These are phyloP conservation scores for Hypoxylon perforatum DNA, from an alignment of 495 filamentous ascomycete genomes.

Conservation along the genomic window DNA sequence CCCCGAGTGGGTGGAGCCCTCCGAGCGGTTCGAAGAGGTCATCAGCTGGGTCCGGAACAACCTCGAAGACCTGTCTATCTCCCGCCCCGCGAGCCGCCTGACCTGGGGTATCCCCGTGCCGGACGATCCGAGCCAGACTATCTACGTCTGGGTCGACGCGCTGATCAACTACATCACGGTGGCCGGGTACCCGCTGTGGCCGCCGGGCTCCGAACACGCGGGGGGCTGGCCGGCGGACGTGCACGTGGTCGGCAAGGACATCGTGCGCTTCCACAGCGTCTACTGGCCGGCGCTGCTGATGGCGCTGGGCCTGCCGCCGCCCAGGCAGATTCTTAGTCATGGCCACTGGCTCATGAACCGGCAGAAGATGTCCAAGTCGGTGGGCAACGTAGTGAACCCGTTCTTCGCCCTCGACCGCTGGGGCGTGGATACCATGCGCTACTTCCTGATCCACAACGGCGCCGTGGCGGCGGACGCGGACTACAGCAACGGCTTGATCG, in stretches of 20 bases:
- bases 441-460: constrained; percentile 83
- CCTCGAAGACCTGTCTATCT: constrained; percentile 88
- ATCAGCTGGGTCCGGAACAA: constrained; percentile 73
- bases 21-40: constrained; percentile 73
- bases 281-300: constrained; percentile 98
- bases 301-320: constrained; percentile 85
- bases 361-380: constrained; percentile 94
- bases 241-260: constrained; percentile 96
- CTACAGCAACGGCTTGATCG: constrained; percentile 82
- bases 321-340: constrained; percentile 84
- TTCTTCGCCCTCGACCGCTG: constrained; percentile 92
- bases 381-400: constrained; percentile 94
- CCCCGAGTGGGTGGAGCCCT: constrained; percentile 76
- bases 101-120: constrained; percentile 93
- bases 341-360: constrained; percentile 93
- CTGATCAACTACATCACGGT: constrained; percentile 92
- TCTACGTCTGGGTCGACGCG: constrained; percentile 98
- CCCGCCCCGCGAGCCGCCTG: constrained; percentile 79
- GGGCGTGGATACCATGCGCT: constrained; percentile 87
- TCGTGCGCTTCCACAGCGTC: constrained; percentile 93
- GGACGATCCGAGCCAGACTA: constrained; percentile 84
- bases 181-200: constrained; percentile 81
- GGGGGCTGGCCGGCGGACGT: constrained; percentile 90
- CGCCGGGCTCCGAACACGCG: constrained; percentile 64
- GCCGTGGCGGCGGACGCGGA: constrained; percentile 79